Conservation (phyloP, 495 filamentous ascomycete genomes). For the Penicillium desertorum region DNA sequence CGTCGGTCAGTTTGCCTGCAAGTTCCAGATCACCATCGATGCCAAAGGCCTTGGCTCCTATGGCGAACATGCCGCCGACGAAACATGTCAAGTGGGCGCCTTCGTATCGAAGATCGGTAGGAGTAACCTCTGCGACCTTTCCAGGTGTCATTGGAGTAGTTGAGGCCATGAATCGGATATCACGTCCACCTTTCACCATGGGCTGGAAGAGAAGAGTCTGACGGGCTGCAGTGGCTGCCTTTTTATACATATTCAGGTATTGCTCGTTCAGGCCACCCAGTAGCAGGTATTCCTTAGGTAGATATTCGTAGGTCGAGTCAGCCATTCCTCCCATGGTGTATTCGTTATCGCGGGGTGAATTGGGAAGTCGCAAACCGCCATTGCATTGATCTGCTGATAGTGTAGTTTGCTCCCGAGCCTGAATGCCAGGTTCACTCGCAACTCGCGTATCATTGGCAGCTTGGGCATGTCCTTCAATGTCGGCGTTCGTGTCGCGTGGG, state of each 20-base stretch:
- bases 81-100: constrained; percentile 85
- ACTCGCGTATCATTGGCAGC: constrained; percentile 26
- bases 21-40: constrained; percentile 78
- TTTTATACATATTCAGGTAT: constrained; percentile 80
- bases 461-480: constrained; percentile 28
- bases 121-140: constrained; percentile 17
- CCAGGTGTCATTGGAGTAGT: constrained; percentile 43
- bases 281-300: constrained; percentile 75
- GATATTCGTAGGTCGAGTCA: constrained; percentile 93
- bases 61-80: constrained; percentile 87
- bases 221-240: constrained; percentile 65
- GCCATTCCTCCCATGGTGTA: constrained; percentile 80
- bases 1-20: constrained; percentile 79
- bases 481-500: constrained; percentile 19
- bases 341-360: constrained; percentile 31
- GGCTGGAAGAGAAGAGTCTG: constrained; percentile 81
- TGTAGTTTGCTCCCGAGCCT: constrained; percentile 1
- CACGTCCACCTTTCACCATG: constrained; percentile 70
- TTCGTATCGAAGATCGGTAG: constrained; percentile 51
- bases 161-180: constrained; percentile 72
- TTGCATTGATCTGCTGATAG: constrained; percentile 25
- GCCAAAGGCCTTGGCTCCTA: constrained; percentile 84
- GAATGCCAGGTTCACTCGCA: neutral
- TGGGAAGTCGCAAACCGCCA: constrained; percentile 29
- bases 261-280: constrained; percentile 80